Evolutionary conservation across 805 yeast genomes (phyloP).

Genomic region (Cyberlindnera amylophila): DNA sequence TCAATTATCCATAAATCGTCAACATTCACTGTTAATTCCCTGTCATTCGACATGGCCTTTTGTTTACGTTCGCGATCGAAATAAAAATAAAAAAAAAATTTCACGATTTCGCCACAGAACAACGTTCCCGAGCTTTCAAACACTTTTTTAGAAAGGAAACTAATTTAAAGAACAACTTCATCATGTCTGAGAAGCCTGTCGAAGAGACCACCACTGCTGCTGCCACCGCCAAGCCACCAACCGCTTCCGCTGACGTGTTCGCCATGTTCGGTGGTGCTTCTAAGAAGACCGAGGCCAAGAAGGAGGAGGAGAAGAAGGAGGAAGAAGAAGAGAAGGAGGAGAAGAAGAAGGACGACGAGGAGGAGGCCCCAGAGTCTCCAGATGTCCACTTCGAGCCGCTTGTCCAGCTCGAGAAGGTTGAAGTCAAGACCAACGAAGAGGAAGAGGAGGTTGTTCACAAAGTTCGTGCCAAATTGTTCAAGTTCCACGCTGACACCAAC

Average conservation of each 20-base stretch:
- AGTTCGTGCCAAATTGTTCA: conserved; percentile 92
- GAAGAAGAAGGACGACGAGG: conserved; percentile 32
- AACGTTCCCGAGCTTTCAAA: too few relatives aligned
- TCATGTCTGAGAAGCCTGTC: conserved; percentile 29
- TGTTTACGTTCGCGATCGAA: conserved; percentile 4
- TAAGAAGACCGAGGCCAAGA: conserved; percentile 40
- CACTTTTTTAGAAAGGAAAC: too few relatives aligned
- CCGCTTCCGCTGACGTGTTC: conserved; percentile 76
- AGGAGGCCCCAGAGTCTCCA: conserved; percentile 36
- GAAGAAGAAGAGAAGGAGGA: conserved; percentile 36
- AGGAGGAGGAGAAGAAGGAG: conserved; percentile 35
- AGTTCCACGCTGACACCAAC: conserved; percentile 75
- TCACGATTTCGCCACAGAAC: conserved; percentile 4
- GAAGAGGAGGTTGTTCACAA: conserved; percentile 79
- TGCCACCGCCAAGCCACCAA: conserved; percentile 54
- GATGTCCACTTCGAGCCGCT: conserved; percentile 93
- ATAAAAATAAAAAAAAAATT: conserved; percentile 4
- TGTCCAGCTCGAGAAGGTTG: conserved; percentile 92
- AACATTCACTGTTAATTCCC: too few relatives aligned
- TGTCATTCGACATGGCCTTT: too few relatives aligned
- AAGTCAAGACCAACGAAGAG: conserved; percentile 93
- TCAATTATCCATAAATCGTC: too few relatives aligned
- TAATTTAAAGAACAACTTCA: too few relatives aligned
- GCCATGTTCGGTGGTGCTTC: conserved; percentile 94
- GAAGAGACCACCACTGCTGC: conserved; percentile 18